phyloP scores from a whole-genome alignment of 768 basidiomycete genomes.

The Suillus alpinus region DNA sequence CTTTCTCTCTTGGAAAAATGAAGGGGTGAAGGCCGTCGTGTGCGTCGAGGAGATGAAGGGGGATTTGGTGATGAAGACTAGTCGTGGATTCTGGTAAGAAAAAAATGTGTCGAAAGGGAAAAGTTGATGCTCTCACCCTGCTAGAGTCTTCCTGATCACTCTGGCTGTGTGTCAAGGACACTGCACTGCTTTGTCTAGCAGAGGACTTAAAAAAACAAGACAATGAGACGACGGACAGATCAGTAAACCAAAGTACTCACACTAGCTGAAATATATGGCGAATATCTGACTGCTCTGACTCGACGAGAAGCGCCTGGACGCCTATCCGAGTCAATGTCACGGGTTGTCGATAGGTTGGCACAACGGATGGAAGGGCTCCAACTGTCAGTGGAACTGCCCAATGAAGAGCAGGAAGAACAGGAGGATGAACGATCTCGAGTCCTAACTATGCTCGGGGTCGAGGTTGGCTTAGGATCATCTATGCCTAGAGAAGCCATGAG shows the following conservation, averaged over 20 bases:
- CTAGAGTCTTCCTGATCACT: conserved; percentile 26
- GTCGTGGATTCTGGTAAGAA: conserved; percentile 26
- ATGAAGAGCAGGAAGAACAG: conserved; percentile 45
- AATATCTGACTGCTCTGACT: conserved; percentile 26
- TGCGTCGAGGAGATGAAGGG: conserved; percentile 40
- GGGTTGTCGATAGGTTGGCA: conserved; percentile 31
- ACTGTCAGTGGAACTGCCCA: conserved; percentile 35
- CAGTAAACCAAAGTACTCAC: conserved; percentile 14
- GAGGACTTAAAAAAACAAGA: conserved; percentile 24
- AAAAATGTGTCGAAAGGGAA: conserved; percentile 15
- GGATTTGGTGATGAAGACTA: conserved; percentile 35
- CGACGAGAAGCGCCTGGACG: conserved; percentile 24
- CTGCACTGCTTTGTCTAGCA: conserved; percentile 45
- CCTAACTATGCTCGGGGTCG: conserved; percentile 24
- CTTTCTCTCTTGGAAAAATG: conserved; percentile 53
- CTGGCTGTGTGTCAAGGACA: conserved; percentile 28
- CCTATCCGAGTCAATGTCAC: conserved; percentile 30
- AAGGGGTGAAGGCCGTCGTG: conserved; percentile 40
- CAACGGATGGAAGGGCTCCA: conserved; percentile 31
- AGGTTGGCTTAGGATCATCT: conserved; percentile 38
- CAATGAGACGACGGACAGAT: neutral
- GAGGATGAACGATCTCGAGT: conserved; percentile 37
- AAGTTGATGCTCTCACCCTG: conserved; percentile 34
- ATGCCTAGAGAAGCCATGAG: conserved; percentile 83
- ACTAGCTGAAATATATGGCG: conserved; percentile 28